These are phyloP conservation scores for Yamadazyma triangularis DNA, from an alignment of 1,139 yeast genomes.

Conservation along the genomic window DNA sequence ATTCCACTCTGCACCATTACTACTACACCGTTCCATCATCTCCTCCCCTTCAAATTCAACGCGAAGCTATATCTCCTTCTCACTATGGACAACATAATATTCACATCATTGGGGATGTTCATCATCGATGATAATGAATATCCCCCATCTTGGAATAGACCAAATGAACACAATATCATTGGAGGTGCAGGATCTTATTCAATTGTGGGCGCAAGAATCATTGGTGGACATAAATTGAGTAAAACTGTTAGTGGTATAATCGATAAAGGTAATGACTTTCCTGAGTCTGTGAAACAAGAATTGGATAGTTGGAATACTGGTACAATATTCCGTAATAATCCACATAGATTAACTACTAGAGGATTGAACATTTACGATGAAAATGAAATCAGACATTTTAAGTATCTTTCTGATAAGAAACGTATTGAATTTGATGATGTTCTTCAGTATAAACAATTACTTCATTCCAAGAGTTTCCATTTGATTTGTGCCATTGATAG, in stretches of 20 bases:
- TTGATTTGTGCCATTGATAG: constrained; percentile 71
- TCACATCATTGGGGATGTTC: constrained; percentile 76
- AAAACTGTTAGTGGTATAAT: constrained; percentile 58
- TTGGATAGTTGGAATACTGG: constrained; percentile 63
- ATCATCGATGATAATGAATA: constrained; percentile 85
- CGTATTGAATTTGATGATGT: constrained; percentile 64
- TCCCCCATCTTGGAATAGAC: constrained; percentile 34
- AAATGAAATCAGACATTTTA: constrained; percentile 50
- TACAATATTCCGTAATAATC: constrained; percentile 48
- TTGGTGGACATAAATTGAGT: constrained; percentile 33
- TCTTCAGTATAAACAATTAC: constrained; percentile 27
- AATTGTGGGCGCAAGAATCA: constrained; percentile 67
- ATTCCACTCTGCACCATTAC: too few relatives aligned
- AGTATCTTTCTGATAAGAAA: constrained; percentile 52
- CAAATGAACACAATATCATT: constrained; percentile 49
- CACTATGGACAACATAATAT: constrained; percentile 6
- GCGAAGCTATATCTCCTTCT: too few relatives aligned
- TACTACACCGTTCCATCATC: too few relatives aligned
- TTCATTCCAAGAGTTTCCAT: constrained; percentile 53
- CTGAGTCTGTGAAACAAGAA: constrained; percentile 39
- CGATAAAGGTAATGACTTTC: constrained; percentile 80
- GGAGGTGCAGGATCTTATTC: constrained; percentile 94
- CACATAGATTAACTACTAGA: constrained; percentile 60
- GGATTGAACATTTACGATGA: constrained; percentile 75
- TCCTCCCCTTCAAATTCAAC: too few relatives aligned